phyloP scores from a whole-genome alignment of 164 flowering plant genomes.

The Kingdonia uniflora region DNA sequence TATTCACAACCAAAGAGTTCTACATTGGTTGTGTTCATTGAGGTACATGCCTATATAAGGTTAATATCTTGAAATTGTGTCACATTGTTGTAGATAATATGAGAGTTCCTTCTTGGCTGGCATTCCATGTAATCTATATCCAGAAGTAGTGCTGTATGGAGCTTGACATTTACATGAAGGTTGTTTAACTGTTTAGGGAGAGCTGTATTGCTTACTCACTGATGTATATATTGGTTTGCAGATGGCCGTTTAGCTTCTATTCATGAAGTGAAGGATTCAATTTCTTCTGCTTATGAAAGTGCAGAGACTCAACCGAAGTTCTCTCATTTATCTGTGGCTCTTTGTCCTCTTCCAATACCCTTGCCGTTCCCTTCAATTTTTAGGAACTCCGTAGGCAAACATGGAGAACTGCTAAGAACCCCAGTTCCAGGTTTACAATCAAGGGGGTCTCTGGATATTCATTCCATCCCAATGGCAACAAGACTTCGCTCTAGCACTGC shows the following conservation, averaged over 20 bases:
- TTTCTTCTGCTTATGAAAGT: slow-evolving; percentile 37
- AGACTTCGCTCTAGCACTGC: slow-evolving; percentile 80
- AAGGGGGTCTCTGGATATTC: slow-evolving; percentile 70
- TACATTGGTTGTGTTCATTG: too few species aligned
- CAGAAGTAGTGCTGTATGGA: too few species aligned
- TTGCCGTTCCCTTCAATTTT: slow-evolving; percentile 84
- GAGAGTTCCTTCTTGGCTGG: too few species aligned
- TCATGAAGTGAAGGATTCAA: slow-evolving; percentile 49
- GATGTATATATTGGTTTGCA: slow-evolving; percentile 16
- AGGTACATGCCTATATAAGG: too few species aligned
- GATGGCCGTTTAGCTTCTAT: slow-evolving; percentile 45
- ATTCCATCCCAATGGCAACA: slow-evolving; percentile 80
- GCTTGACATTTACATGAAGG: too few species aligned
- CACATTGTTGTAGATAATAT: too few species aligned
- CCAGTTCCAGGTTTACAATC: slow-evolving; percentile 25
- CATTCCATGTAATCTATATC: too few species aligned
- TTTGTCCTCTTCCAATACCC: slow-evolving; percentile 82
- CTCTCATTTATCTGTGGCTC: slow-evolving; percentile 67
- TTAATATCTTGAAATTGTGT: too few species aligned
- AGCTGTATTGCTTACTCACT: neutral
- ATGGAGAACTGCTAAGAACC: slow-evolving; percentile 46
- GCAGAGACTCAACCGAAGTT: slow-evolving; percentile 36
- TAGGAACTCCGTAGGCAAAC: slow-evolving; percentile 42
- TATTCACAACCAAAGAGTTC: too few species aligned
- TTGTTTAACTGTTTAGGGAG: too few species aligned